phyloP scores from a whole-genome alignment of 306 rosid genomes.

The Echinosophora koreensis region DNA sequence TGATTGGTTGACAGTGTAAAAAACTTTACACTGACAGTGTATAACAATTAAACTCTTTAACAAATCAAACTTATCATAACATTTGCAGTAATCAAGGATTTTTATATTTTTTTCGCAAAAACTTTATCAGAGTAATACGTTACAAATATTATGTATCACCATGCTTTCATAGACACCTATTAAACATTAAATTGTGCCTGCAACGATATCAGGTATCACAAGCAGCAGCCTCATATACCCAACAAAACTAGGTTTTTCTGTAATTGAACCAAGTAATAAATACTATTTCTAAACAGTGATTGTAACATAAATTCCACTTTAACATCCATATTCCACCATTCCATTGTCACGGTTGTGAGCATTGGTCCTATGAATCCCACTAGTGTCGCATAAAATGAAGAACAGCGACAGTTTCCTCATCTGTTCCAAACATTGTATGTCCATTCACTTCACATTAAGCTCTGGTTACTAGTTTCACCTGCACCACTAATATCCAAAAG shows the following conservation, averaged over 20 bases:
- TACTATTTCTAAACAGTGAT: constrained; percentile 3
- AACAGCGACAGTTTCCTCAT: neutral
- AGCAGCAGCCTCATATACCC: constrained; percentile 21
- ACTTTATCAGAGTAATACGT: neutral
- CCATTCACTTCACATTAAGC: constrained; percentile 60
- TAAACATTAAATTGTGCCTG: neutral
- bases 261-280: constrained; percentile 14
- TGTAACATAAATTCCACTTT: constrained; percentile 9
- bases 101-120: neutral
- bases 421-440: neutral
- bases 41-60: too few relatives aligned
- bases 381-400: constrained; percentile 19
- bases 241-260: constrained; percentile 17
- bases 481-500: constrained; percentile 56
- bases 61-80: too few relatives aligned
- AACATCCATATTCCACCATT: constrained; percentile 31
- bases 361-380: neutral
- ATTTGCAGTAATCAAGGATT: constrained; percentile 10
- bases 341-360: neutral
- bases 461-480: constrained; percentile 68
- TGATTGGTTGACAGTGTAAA: too few relatives aligned
- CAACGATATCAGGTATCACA: constrained; percentile 24
- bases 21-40: too few relatives aligned
- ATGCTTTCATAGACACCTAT: constrained; percentile 25
- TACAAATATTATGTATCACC: constrained; percentile 25